Evolutionary conservation across 352 stramenopile genomes (phyloP).

Genomic region (Phytopythium oedochilum): DNA sequence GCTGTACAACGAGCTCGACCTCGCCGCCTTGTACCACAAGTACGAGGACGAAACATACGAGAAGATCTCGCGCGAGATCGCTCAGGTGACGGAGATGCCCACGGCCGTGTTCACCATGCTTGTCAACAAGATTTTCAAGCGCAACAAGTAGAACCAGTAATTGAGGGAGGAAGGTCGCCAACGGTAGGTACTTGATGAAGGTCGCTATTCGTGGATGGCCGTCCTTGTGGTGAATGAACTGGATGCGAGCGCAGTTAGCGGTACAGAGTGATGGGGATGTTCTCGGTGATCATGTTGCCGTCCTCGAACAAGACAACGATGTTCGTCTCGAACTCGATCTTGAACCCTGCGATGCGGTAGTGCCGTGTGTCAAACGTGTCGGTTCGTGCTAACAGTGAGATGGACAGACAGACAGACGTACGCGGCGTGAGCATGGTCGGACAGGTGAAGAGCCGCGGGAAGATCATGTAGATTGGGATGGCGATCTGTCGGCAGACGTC

Average conservation of each 20-base stretch:
- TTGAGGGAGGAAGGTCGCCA: not conserved
- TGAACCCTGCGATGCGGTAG: conserved; percentile 52
- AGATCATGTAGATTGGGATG: conserved; percentile 95
- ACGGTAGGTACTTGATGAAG: too few species aligned
- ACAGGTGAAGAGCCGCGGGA: conserved; percentile 90
- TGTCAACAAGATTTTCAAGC: conserved; percentile 96
- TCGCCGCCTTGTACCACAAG: conserved; percentile 83
- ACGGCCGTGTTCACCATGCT: conserved; percentile 92
- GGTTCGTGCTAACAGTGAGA: not conserved
- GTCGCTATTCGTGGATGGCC: too few species aligned
- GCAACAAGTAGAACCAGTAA: conserved; percentile 83
- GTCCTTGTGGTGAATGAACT: too few species aligned
- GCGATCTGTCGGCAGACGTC: conserved; percentile 86
- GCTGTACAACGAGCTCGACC: conserved; percentile 92
- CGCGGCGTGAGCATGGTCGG: conserved; percentile 84
- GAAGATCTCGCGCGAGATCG: conserved; percentile 76
- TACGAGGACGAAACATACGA: conserved; percentile 94
- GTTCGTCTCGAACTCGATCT: conserved; percentile 92
- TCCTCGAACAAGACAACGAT: conserved; percentile 91
- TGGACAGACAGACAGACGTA: conserved; percentile 12
- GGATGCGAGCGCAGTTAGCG: conserved; percentile 22
- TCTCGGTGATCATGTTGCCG: conserved; percentile 89
- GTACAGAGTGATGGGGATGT: conserved; percentile 86
- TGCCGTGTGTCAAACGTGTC: not conserved
- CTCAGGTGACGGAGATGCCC: conserved; percentile 81